phyloP scores from a whole-genome alignment of 148 eudicot genomes.

The Camellia granthamiana region DNA sequence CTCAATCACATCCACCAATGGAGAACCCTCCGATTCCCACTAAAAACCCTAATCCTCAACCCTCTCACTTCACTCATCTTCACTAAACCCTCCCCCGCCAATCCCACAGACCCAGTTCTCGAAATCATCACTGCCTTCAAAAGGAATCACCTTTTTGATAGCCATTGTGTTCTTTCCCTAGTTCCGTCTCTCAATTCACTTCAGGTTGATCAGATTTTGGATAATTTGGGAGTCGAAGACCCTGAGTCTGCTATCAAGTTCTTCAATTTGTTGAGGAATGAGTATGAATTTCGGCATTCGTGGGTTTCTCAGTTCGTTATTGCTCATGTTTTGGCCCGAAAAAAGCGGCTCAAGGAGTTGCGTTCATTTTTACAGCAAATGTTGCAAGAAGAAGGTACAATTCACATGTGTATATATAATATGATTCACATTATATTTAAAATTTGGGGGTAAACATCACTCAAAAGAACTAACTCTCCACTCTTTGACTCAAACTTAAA shows the following conservation, averaged over 20 bases:
- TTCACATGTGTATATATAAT: not conserved
- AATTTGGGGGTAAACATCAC: too few species aligned
- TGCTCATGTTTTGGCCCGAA: slow-evolving; percentile 59
- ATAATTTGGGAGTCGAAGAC: slow-evolving; percentile 20
- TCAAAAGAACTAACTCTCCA: too few species aligned
- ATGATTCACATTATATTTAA: not conserved
- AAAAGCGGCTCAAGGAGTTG: slow-evolving; percentile 34
- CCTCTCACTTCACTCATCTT: slow-evolving; percentile 16
- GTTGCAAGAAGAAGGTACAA: slow-evolving; percentile 50
- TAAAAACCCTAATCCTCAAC: slow-evolving; percentile 13
- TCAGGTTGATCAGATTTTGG: slow-evolving; percentile 39
- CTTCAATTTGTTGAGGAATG: slow-evolving; percentile 41
- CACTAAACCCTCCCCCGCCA: slow-evolving; percentile 19
- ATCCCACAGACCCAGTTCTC: slow-evolving; percentile 3
- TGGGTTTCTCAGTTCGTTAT: slow-evolving; percentile 33
- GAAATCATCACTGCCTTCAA: slow-evolving; percentile 26
- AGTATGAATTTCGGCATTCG: slow-evolving; percentile 50
- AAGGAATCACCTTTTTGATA: slow-evolving; percentile 11
- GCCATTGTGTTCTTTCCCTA: slow-evolving; percentile 22
- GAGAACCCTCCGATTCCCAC: slow-evolving; percentile 18
- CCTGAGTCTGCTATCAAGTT: slow-evolving; percentile 40
- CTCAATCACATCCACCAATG: slow-evolving; percentile 35
- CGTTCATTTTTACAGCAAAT: slow-evolving; percentile 30
- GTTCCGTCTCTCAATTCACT: slow-evolving; percentile 18
- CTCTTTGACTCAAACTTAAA: too few species aligned